Evolutionary conservation across 495 filamentous ascomycete species (phyloP).

Genomic region (Penicillium dipodomyicola): DNA sequence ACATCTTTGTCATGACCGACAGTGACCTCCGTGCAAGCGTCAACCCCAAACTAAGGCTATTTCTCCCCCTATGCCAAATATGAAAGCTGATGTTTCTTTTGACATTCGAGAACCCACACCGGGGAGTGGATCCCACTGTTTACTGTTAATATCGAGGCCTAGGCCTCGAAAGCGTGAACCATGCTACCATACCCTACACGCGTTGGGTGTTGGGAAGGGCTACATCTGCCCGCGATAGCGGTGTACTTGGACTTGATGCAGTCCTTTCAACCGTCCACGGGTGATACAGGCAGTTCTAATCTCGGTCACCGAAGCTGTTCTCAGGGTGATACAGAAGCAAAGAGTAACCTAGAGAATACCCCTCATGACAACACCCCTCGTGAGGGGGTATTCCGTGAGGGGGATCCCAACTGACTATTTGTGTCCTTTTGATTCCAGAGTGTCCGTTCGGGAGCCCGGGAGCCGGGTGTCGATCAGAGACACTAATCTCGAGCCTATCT

Average conservation of each 20-base stretch:
- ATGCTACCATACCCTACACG: background rate
- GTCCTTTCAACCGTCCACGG: background rate
- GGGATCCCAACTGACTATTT: background rate
- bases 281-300: background rate
- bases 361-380: background rate
- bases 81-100: background rate
- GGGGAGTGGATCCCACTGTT: background rate
- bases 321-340: background rate
- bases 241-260: background rate
- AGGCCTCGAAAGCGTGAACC: background rate
- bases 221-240: background rate
- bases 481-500: background rate
- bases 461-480: background rate
- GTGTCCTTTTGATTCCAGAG: background rate
- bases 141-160: background rate
- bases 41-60: background rate
- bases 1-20: background rate
- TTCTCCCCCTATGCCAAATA: background rate
- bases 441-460: background rate
- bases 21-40: background rate
- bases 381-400: background rate
- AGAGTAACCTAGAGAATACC: no score
- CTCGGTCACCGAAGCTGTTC: background rate
- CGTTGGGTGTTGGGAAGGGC: background rate
- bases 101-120: background rate